Evolutionary conservation across 805 yeast species (phyloP).

Genomic region (Cyberlindnera bimundalis): DNA sequence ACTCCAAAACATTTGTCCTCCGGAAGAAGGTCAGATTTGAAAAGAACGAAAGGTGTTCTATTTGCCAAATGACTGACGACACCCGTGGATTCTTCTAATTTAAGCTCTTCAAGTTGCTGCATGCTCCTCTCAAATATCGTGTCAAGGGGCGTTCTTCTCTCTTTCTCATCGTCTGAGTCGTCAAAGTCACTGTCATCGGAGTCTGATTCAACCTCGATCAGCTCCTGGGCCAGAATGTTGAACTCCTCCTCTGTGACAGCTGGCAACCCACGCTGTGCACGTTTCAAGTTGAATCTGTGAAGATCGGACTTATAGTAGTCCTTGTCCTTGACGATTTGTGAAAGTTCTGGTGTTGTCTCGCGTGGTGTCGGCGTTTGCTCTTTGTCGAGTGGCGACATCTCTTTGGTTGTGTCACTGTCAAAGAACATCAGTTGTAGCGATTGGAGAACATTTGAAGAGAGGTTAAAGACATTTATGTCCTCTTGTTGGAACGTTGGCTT

Average conservation of each 20-base stretch:
- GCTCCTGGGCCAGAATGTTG: constrained; percentile 47
- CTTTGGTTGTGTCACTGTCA: constrained; percentile 45
- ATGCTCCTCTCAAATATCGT: constrained; percentile 24
- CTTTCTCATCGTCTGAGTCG: constrained; percentile 26
- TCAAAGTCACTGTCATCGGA: constrained; percentile 35
- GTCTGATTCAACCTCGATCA: constrained; percentile 60
- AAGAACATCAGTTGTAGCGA: constrained; percentile 53
- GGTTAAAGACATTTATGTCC: constrained; percentile 49
- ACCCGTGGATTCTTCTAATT: constrained; percentile 27
- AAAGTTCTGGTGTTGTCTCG: not conserved
- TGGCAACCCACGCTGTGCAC: constrained; percentile 42
- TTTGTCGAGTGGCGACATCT: constrained; percentile 21
- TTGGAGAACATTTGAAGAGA: constrained; percentile 37
- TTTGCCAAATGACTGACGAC: constrained; percentile 56
- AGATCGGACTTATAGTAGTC: constrained; percentile 56
- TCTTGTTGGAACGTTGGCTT: constrained; percentile 11
- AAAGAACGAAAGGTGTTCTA: constrained; percentile 64
- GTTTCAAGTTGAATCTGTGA: constrained; percentile 56
- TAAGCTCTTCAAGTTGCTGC: constrained; percentile 19
- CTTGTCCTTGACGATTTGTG: constrained; percentile 22
- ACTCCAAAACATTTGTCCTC: constrained; percentile 54
- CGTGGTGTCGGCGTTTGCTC: constrained; percentile 14
- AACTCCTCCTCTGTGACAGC: constrained; percentile 56
- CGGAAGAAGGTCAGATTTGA: constrained; percentile 46
- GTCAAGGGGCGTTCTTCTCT: constrained; percentile 17